Evolutionary conservation across 1,139 yeast genomes (phyloP), one percentile per base, ranked within the genome.

Genomic region (Scheffersomyces illinoinensis): DNA sequence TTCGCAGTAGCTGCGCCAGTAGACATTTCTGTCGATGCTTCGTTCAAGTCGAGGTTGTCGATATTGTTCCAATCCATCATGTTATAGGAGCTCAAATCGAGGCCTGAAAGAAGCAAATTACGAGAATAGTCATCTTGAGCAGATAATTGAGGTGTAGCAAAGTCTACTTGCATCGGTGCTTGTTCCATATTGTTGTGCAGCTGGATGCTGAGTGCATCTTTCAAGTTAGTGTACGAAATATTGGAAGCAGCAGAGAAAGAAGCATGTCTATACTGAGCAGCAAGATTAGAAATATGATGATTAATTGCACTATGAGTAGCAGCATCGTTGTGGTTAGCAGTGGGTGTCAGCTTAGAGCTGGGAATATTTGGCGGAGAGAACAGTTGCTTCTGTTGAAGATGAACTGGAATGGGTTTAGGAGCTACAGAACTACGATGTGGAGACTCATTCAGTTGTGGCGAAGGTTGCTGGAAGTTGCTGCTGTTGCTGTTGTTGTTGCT

Each of bases 221-320:
- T 79, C 53, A 75, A 71, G 53, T 84, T 84, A 2, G 91, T 82
- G 68, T 92, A 92, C 0, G 96, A 86, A 14, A 84, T 76, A 0
- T 92, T 86, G 14, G 91, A 85, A 1, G 92, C 86, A 0, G 97
- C 97, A 5, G 93, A 87, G 69, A 91, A 93, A 1, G 97, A 91
- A 43, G 90, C 89, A 68, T 90, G 95, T 50, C 97, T 66, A 47
- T 61, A 58, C 26, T 60, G 63, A 26, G 59, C 59, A 56, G 51
- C 51, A n/a, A 48, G 24, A 20, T 48, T 48, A 20, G 21, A 20
- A 1, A 48, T 24, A 17, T 48, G 51, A 8, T 14, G 51, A 7
- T 48, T 48, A 14, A 17, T 12, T 5, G 43, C 43, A 19, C 51
- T 48, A 21, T 20, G 21, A 17, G 51, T 17, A 48, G n/a, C n/a